Conservation (phyloP, 306 rosid genomes). For the Fragaria ananassa region DNA sequence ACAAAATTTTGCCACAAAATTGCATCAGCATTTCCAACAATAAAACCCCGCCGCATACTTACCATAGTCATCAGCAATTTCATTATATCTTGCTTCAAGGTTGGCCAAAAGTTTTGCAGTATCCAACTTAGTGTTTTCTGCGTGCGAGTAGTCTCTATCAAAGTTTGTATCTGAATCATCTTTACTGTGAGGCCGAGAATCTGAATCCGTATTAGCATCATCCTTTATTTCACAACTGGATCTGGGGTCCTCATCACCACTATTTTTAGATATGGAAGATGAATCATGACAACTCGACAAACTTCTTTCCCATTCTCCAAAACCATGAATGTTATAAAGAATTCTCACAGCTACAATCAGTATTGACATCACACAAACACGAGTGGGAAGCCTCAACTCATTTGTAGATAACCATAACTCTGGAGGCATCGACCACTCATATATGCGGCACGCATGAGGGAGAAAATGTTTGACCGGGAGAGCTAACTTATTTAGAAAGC, state of each 20-base stretch:
- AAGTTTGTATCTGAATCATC: conserved; percentile 26
- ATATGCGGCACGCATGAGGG: conserved; percentile 56
- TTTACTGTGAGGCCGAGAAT: conserved; percentile 18
- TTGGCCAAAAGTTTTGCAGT: conserved; percentile 52
- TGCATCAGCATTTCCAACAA: background rate
- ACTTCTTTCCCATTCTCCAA: conserved; percentile 87
- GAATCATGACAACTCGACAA: conserved; percentile 35
- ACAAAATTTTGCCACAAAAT: conserved; percentile 7
- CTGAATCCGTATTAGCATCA: conserved; percentile 25
- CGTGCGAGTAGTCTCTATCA: conserved; percentile 20
- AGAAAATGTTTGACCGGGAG: conserved; percentile 65
- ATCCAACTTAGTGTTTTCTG: conserved; percentile 36
- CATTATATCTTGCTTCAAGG: conserved; percentile 56
- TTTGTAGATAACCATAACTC: conserved; percentile 65
- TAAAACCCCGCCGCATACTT: background rate
- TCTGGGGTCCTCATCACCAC: conserved; percentile 13
- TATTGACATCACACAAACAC: conserved; percentile 76
- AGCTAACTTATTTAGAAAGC: conserved; percentile 52
- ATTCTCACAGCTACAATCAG: conserved; percentile 75
- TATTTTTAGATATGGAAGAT: conserved; percentile 16
- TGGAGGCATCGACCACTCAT: conserved; percentile 85
- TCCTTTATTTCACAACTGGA: background rate
- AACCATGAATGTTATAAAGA: conserved; percentile 67
- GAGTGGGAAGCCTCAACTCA: conserved; percentile 72
- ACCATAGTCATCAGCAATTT: conserved; percentile 52